phyloP scores from a whole-genome alignment of 148 eudicot genomes.

The Limonium bicolor region DNA sequence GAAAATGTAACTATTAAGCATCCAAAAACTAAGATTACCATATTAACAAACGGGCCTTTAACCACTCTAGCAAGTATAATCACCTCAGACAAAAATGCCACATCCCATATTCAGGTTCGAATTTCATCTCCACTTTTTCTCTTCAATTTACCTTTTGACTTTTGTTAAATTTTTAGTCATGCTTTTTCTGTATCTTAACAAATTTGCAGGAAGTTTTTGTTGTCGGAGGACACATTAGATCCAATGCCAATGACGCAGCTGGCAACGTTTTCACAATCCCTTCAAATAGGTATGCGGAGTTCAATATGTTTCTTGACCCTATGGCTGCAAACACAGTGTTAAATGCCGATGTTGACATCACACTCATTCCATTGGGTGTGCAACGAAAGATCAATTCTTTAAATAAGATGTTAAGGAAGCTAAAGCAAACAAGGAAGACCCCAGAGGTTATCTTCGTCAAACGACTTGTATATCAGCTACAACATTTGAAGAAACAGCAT shows the following conservation, averaged over 20 bases:
- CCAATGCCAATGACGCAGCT: conserved; percentile 8
- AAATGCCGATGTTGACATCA: conserved; percentile 35
- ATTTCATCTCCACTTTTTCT: neutral
- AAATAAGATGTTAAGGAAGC: conserved; percentile 14
- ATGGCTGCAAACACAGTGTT: conserved; percentile 61
- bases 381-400: conserved; percentile 33
- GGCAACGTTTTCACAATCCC: conserved; percentile 50
- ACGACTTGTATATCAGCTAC: conserved; percentile 34
- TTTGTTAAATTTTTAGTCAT: too few relatives aligned
- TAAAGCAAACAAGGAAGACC: conserved; percentile 22
- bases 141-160: neutral
- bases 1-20: conserved; percentile 26
- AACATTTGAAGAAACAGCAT: conserved; percentile 23
- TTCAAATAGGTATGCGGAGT: conserved; percentile 50
- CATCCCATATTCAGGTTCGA: conserved; percentile 46
- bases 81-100: conserved; percentile 26
- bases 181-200: neutral
- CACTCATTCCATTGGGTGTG: conserved; percentile 42
- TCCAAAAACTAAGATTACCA: conserved; percentile 31
- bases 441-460: conserved; percentile 42
- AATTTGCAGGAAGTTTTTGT: conserved; percentile 60
- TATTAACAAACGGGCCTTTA: conserved; percentile 70
- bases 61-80: conserved; percentile 62
- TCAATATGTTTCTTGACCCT: conserved; percentile 82
- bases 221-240: conserved; percentile 76